A percentile compares a stretch with the other conserved stretches of the same genome.
phyloP scores from a whole-genome alignment of 1,139 yeast species.

The Magnusiomyces tetraspermus region DNA sequence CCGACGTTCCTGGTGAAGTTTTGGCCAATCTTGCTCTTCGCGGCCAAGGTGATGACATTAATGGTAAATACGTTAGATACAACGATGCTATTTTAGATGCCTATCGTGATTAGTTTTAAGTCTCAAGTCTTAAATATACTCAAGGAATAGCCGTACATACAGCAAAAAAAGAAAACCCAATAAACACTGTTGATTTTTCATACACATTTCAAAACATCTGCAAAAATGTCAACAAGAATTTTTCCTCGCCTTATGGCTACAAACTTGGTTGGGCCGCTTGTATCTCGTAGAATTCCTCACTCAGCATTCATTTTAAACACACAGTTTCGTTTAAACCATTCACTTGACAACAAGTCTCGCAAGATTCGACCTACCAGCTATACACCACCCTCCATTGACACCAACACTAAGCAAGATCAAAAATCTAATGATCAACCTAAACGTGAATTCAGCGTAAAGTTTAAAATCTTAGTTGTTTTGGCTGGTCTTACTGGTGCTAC shows the following conservation, averaged over 20 bases:
- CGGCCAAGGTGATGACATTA: conserved; percentile 40
- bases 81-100: conserved; percentile 35
- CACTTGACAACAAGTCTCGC: neutral
- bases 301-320: no score
- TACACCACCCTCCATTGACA: conserved; percentile 1
- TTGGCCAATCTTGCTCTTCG: conserved; percentile 52
- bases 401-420: neutral
- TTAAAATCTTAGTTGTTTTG: conserved; percentile 9
- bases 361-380: neutral
- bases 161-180: no score
- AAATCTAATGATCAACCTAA: conserved; percentile 1
- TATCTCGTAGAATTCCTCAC: no score
- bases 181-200: no score
- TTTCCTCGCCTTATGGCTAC: no score
- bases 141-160: no score
- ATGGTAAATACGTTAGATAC: conserved; percentile 59
- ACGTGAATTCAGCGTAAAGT: neutral
- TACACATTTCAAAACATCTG: no score
- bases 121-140: no score
- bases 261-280: no score
- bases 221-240: no score
- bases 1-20: conserved; percentile 61
- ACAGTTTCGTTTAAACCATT: neutral
- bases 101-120: conserved; percentile 15
- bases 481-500: conserved; percentile 12